Conservation (phyloP, 2,329 filamentous ascomycete genomes). For the Sporothrix luriei region DNA sequence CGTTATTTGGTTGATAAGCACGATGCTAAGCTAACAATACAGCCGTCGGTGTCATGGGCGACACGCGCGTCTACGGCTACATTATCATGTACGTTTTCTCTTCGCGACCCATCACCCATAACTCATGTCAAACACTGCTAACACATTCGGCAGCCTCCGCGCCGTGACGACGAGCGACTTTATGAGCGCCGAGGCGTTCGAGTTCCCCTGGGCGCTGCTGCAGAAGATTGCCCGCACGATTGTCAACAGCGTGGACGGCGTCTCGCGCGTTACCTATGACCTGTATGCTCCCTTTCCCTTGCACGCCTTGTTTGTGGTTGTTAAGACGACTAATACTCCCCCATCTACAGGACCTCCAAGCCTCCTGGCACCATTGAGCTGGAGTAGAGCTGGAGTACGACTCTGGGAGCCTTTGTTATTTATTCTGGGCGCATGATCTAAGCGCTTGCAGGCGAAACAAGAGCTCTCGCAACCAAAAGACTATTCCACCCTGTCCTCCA, state of each 20-base stretch:
- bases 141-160: conserved; percentile 43
- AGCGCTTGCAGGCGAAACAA: background rate
- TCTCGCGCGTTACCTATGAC: conserved; percentile 72
- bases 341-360: conserved; percentile 53
- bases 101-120: background rate
- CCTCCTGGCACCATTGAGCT: conserved; percentile 71
- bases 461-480: background rate
- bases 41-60: conserved; percentile 50
- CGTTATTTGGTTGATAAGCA: too few species aligned
- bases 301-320: background rate
- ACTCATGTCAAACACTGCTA: background rate
- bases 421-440: background rate
- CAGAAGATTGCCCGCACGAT: conserved; percentile 67
- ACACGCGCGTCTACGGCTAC: conserved; percentile 40
- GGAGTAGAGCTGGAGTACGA: conserved; percentile 36
- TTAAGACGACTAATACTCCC: background rate
- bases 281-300: conserved; percentile 35
- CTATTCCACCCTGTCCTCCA: too few species aligned
- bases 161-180: conserved; percentile 61
- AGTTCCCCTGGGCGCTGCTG: conserved; percentile 67
- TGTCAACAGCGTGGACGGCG: conserved; percentile 73
- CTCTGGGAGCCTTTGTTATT: background rate
- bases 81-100: conserved; percentile 35
- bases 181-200: conserved; percentile 73
- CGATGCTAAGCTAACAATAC: background rate